A percentile compares a stretch with the other conserved stretches of the same genome.
Evolutionary conservation across 1,139 yeast genomes (phyloP).

Genomic region (Petasospora fabianii): DNA sequence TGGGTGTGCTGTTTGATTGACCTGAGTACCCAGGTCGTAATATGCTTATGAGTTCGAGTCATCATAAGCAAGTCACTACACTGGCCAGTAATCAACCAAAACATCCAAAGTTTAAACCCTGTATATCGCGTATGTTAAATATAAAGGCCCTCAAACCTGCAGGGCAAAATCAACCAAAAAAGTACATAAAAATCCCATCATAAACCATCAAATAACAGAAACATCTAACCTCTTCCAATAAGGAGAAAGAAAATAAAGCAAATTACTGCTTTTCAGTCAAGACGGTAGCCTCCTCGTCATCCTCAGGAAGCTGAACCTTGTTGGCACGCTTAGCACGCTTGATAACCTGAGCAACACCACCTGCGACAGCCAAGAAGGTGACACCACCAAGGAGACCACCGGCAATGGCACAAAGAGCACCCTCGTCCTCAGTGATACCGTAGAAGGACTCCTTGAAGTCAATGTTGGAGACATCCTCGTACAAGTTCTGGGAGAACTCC

Average conservation of each 20-base stretch:
- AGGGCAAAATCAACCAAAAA: not conserved
- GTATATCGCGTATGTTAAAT: no score
- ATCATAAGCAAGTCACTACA: no score
- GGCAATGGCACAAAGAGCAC: constrained; percentile 15
- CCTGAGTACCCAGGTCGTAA: no score
- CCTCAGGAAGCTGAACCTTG: constrained; percentile 5
- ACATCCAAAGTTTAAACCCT: no score
- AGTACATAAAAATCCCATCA: not conserved
- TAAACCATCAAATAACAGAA: not conserved
- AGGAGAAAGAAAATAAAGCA: not conserved
- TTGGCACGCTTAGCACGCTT: constrained; percentile 5
- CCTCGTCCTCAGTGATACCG: constrained; percentile 11
- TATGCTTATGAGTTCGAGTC: no score
- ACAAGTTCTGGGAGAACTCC: constrained; percentile 11
- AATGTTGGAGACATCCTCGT: constrained; percentile 10
- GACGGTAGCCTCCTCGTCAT: constrained; percentile 13
- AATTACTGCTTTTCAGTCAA: constrained; percentile 8
- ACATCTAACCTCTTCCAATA: not conserved
- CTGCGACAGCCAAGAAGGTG: constrained; percentile 6
- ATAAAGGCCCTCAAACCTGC: no score
- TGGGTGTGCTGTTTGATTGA: no score
- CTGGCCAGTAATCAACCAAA: no score
- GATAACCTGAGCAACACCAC: constrained; percentile 5
- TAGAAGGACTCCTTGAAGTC: constrained; percentile 14
- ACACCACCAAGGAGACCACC: constrained; percentile 14